Conservation (phyloP, 352 stramenopile species). For the Pythium coloratum region DNA sequence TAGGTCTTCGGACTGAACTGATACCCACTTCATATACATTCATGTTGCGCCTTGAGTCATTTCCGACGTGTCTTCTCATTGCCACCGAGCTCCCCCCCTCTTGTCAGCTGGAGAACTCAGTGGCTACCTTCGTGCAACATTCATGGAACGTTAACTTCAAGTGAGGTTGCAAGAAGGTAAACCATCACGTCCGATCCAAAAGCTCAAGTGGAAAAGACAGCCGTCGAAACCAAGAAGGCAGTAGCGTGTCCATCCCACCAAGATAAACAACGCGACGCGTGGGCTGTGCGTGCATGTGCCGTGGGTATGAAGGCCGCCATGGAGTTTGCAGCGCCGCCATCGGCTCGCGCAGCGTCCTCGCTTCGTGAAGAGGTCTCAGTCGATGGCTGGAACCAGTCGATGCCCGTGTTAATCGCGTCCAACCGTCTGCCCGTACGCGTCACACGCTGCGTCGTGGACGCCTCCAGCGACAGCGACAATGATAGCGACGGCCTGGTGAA, state of each 20-base stretch:
- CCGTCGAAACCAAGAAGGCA: constrained; percentile 1
- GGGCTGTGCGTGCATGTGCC: constrained; percentile 3
- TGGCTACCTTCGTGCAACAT: constrained; percentile 7
- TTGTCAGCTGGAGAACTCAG: too few relatives aligned
- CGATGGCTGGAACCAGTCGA: constrained; percentile 54
- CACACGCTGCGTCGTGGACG: constrained; percentile 16
- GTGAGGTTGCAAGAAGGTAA: constrained; percentile 19
- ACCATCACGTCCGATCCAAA: background rate
- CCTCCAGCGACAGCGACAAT: background rate
- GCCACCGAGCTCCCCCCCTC: too few relatives aligned
- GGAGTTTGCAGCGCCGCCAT: constrained; percentile 15
- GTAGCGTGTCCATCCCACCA: constrained; percentile 18
- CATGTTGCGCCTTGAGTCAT: too few relatives aligned
- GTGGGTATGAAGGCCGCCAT: constrained; percentile 21
- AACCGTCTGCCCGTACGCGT: constrained; percentile 65
- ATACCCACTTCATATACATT: too few relatives aligned
- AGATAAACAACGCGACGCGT: background rate
- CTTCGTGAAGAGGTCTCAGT: constrained; percentile 8
- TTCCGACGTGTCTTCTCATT: too few relatives aligned
- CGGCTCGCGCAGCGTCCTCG: constrained; percentile 1
- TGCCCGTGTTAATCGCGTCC: constrained; percentile 70
- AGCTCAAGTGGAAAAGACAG: background rate
- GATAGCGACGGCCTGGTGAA: constrained; percentile 1
- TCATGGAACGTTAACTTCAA: background rate
- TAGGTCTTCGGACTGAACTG: too few relatives aligned